Conservation (phyloP, 225 moss, liverwort and hornwort genomes). For the Polytrichum formosum region DNA sequence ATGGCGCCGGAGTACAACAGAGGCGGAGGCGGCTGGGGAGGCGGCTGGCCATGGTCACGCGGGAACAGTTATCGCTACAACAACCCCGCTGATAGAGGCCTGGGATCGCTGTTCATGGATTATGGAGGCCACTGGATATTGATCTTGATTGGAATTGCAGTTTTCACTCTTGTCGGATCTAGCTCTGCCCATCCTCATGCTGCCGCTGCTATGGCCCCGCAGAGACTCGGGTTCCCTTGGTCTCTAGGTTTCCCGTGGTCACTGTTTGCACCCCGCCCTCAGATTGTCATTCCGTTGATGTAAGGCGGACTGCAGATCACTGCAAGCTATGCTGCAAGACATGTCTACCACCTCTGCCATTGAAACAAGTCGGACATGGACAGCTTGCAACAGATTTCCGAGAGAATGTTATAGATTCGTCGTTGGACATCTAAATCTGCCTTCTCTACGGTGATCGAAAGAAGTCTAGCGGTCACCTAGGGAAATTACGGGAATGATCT, state of each 20-base stretch:
- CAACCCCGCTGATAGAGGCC: constrained; percentile 18
- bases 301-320: not conserved
- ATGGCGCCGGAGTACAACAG: not conserved
- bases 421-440: too few species aligned
- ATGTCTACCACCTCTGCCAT: too few species aligned
- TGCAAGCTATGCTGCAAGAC: too few species aligned
- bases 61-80: constrained; percentile 24
- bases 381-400: too few species aligned
- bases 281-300: constrained; percentile 28
- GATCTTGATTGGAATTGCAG: constrained; percentile 41
- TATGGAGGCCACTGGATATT: constrained; percentile 53
- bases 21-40: not conserved
- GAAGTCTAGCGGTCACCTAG: not conserved
- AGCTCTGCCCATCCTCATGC: constrained; percentile 17
- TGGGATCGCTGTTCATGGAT: constrained; percentile 37
- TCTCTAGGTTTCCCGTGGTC: constrained; percentile 31
- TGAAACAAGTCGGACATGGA: too few species aligned
- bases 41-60: constrained; percentile 7
- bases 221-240: constrained; percentile 30
- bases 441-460: too few species aligned
- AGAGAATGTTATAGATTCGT: too few species aligned
- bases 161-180: constrained; percentile 25
- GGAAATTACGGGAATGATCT: not conserved
- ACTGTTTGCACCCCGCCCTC: constrained; percentile 11
- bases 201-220: constrained; percentile 1